Percentiles rank a stretch among this genome's conserved stretches.
phyloP scores from a whole-genome alignment of 2,329 filamentous ascomycete species.

The Aspergillus japonicus region DNA sequence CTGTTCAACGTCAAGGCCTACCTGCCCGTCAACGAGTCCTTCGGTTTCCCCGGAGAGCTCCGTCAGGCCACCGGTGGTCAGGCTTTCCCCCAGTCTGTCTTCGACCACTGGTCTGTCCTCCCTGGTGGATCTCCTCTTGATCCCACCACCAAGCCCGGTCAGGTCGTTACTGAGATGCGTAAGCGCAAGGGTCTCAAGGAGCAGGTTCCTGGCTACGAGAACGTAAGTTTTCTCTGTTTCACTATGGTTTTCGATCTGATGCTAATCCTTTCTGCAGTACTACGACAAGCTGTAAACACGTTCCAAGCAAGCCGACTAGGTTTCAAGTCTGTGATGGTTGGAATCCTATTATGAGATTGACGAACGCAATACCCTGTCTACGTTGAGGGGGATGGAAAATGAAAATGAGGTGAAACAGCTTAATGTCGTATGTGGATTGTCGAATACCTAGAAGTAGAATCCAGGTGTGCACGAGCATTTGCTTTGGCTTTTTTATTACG shows the following conservation, averaged over 20 bases:
- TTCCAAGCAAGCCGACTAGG: slow-evolving; percentile 44
- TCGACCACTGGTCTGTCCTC: slow-evolving; percentile 97
- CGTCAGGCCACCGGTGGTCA: slow-evolving; percentile 90
- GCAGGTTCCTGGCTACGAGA: slow-evolving; percentile 86
- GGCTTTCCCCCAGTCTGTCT: slow-evolving; percentile 98
- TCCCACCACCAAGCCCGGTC: slow-evolving; percentile 73
- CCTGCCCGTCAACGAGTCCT: slow-evolving; percentile 93
- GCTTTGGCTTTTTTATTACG: slow-evolving; percentile 31
- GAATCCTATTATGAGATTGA: slow-evolving; percentile 45
- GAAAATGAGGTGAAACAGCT: slow-evolving; percentile 27
- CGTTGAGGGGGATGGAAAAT: slow-evolving; percentile 25
- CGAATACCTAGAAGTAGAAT: slow-evolving; percentile 33
- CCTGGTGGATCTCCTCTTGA: slow-evolving; percentile 93
- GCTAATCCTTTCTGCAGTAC: slow-evolving; percentile 61
- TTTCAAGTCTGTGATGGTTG: slow-evolving; percentile 37
- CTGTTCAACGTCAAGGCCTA: slow-evolving; percentile 99
- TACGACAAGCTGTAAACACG: slow-evolving; percentile 93
- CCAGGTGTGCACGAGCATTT: slow-evolving; percentile 29
- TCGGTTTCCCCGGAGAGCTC: slow-evolving; percentile 98
- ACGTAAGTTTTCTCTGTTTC: slow-evolving; percentile 65
- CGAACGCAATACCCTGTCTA: slow-evolving; percentile 41
- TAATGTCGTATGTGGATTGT: slow-evolving; percentile 34
- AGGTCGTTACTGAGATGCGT: slow-evolving; percentile 83
- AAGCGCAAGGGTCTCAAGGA: slow-evolving; percentile 99
- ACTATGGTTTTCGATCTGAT: not conserved